Base-by-base conservation (phyloP, 2,329 filamentous ascomycete genomes). In the Diplodia intermedia region DNA sequence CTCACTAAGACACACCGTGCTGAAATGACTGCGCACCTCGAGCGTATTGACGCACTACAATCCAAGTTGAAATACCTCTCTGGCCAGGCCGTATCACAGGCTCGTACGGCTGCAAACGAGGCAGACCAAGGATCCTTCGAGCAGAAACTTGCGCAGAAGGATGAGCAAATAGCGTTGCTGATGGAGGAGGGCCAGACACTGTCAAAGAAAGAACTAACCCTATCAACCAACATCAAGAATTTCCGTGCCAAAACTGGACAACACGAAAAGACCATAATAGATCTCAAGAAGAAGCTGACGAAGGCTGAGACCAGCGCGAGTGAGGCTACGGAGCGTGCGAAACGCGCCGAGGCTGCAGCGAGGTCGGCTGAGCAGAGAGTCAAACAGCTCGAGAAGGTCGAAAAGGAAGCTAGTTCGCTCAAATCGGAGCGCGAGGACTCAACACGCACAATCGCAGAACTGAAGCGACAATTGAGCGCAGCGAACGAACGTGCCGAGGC, bases 151-250 rank as follows among this genome's bases (percentile, higher is more conserved):
- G 91, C 92, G 1, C 93, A 97, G 74, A 97, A 93, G 75, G 94
- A 98, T 73, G 90, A 94, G 73, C 92, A 92, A 76, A 96, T 98
- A 73, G 92, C 94, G 2, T 82, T 94, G 56, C 82, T 99, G 14
- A 91, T 99, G 84, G 90, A 97, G 73, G 95, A 99, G 81, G 95
- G 96, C 0, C 91, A 95, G 73, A 93, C 91, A 72, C 84, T 98
- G 9, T 94, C 93, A 1, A 91, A 90, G 73, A 91, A 88, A 0
- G 95, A 99, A 77, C 87, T 97, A 78, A 93, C 93, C 75, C 90
- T 96, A 71, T 85, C 94, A 69, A 88, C 88, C 6, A 89, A 90
- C 4, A 91, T 98, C 73, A 97, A 95, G 79, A 94, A 92, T 75
- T 80, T 98, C 69, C 83, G 86, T 15, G 77, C 82, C 60, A 85